Percentiles rank a stretch among this genome's conserved stretches.
Evolutionary conservation across 805 yeast genomes (phyloP).

Genomic region (Spencermartinsiella europaea): DNA sequence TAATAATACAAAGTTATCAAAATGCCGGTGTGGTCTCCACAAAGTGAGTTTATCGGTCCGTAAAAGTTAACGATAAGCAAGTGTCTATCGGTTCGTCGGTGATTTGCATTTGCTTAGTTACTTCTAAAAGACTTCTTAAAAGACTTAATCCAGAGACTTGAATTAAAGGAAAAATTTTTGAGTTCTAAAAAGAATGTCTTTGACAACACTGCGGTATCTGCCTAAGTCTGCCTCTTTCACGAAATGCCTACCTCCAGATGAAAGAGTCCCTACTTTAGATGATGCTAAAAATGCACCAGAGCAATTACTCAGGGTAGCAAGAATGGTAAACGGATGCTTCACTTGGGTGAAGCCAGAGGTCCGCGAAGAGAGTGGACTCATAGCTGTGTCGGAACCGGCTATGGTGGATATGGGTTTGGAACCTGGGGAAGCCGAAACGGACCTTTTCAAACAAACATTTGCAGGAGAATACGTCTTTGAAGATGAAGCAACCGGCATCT

Average conservation of each 20-base stretch:
- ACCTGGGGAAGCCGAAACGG: conserved; percentile 36
- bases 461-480: conserved; percentile 52
- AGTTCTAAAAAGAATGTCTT: too few relatives aligned
- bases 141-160: too few relatives aligned
- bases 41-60: too few relatives aligned
- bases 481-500: conserved; percentile 37
- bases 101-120: too few relatives aligned
- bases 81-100: too few relatives aligned
- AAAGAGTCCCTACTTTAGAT: conserved; percentile 35
- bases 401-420: conserved; percentile 56
- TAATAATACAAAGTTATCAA: too few relatives aligned
- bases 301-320: conserved; percentile 44
- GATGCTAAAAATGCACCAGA: conserved; percentile 27
- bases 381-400: conserved; percentile 58
- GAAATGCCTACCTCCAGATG: conserved; percentile 33
- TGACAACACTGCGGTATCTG: background rate
- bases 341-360: conserved; percentile 65
- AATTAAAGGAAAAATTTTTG: too few relatives aligned
- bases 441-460: conserved; percentile 48
- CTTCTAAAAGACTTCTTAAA: too few relatives aligned
- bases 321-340: conserved; percentile 58
- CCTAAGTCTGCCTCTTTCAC: conserved; percentile 25
- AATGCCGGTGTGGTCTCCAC: too few relatives aligned
- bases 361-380: conserved; percentile 38
- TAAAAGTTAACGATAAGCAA: too few relatives aligned